Evolutionary conservation across 1,284 basidiomycete genomes (phyloP), one percentile per base, ranked within the genome.

Genomic region (Rhizoctonia solani): DNA sequence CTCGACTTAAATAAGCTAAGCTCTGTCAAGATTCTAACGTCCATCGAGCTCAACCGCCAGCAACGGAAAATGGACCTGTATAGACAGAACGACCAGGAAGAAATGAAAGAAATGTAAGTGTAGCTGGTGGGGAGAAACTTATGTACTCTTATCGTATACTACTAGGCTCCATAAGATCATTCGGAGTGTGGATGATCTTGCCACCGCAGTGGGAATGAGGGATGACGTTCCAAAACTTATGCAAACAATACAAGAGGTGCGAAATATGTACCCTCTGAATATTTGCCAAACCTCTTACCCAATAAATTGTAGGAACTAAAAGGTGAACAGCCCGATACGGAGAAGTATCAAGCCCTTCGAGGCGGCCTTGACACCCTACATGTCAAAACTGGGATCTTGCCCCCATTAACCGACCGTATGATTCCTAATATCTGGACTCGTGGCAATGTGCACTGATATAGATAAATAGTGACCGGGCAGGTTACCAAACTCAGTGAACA

Each of bases 321-420:
- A 46, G 41, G 47, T 6, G 50, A 66, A 29, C 50, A 54, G 39
- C 52, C 63, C 9, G 63, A 30, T 21, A 47, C 52, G 8, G 52
- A 66, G 9, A 42, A 44, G 16, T 30, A 66, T 29, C 21, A 2
- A 13, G 49, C 63, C 5, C 52, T 66, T 9, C 63, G 63, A 29
- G 63, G 39, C n/a, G 63, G 63, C 11, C 30, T 54, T 16, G 50
- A 37, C 29, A 54, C 63, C n/a, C 50, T 54, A 2, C 41, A 47
- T 21, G 27, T 4, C 42, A 66, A 54, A 37, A 54, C 63, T 19
- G 34, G 49, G 4, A 54, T 66, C 19, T 13, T 52, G 19, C 41
- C 41, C 14, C 42, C 63, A 1, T 30, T 54, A 2, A 37, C 41
- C 1, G 23, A 66, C 30, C 37, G 63, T 44, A 37, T 27, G 50